Base-by-base conservation (phyloP, 2,329 filamentous ascomycete species). In the Aspergillus fumigatus region DNA sequence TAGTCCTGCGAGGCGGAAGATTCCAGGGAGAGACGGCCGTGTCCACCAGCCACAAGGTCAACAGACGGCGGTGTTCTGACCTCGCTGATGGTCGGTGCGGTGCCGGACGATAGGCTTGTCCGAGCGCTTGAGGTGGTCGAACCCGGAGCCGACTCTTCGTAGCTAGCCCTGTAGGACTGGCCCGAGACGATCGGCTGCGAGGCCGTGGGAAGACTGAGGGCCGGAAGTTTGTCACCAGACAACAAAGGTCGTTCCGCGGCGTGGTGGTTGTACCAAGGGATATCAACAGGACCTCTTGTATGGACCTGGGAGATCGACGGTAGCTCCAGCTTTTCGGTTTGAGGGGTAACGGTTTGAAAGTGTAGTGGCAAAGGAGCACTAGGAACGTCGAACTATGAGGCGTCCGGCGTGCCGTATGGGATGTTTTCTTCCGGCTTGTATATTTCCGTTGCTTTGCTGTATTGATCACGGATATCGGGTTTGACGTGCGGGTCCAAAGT, bases 301-400 rank as follows among this genome's bases (percentile, higher is more conserved):
- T 90, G 87, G 80, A 89, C 85, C 81, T 90, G 87, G 72, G 88
- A 88, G 73, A 92, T 88, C 79, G 89, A 89, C 79, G 90, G 89
- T 77, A 92, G 86, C 89, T 92, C 90, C 90, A 95, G 90, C 82
- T 92, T 94, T 88, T 85, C 90, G 89, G 86, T 88, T 85, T 80
- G 72, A 65, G 60, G 60, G 56, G 67, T 68, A 68, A 62, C 62
- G 70, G 65, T 58, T 67, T 65, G 61, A 64, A 65, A 54, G 64
- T 14, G 59, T 52, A 48, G 52, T 52, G 56, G 57, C 51, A 50
- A 56, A 59, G 45, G 9, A 53, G 47, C 50, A 23, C 25, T 50
- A 38, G 51, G 58, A 56, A 58, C 64, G 68, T 67, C 61, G 64
- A 62, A 66, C 62, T 61, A 56, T 48, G 32, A 52, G 50, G 50